Evolutionary conservation across 1,284 basidiomycete species (phyloP), one percentile per base, ranked within the genome.

Genomic region (Phellopilus nigrolimitatus): DNA sequence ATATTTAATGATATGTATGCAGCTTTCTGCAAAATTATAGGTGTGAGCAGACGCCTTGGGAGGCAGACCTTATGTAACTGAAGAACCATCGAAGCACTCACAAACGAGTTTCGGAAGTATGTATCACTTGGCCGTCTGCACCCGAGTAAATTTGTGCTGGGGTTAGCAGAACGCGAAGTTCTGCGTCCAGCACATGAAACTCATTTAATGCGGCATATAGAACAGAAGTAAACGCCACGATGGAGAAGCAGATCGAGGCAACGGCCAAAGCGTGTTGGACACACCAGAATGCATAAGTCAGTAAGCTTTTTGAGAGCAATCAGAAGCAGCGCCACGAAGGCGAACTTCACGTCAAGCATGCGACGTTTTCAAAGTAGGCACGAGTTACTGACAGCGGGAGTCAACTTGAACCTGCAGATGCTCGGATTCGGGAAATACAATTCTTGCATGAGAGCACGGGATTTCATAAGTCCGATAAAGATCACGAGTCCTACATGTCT

Each of bases 141-240:
- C n/a, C 8, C 36, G 31, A 44, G 22, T 46, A 31, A 15, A 17
- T 10, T n/a, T 15, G 15, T 17, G 22, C 8, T 12, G 15, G 31
- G 44, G 44, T 17, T 17, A 46, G 28, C 6, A 25, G 21, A 47
- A 34, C 25, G 38, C 9, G 43, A 45, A 21, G 2, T 3, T 6
- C 12, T 41, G 12, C 45, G 22, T 39, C 28, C 4, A 30, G 19
- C 15, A 17, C 30, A 47, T 21, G 21, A 24, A 13, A n/a, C 45
- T 17, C 36, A 17, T 37, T 13, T 6, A 10, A 6, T 10, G 17
- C 2, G 13, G 30, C 42, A 17, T 27, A 17, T 5, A 31, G 28
- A 33, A 25, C 17, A 12, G 51, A 53, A 40, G 44, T 28, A 9
- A 5, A 28, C 34, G 51, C 50, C 50, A 52, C 44, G 44, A 52